Base-by-base conservation (phyloP, 352 stramenopile genomes). In the Pythium brassicae region DNA sequence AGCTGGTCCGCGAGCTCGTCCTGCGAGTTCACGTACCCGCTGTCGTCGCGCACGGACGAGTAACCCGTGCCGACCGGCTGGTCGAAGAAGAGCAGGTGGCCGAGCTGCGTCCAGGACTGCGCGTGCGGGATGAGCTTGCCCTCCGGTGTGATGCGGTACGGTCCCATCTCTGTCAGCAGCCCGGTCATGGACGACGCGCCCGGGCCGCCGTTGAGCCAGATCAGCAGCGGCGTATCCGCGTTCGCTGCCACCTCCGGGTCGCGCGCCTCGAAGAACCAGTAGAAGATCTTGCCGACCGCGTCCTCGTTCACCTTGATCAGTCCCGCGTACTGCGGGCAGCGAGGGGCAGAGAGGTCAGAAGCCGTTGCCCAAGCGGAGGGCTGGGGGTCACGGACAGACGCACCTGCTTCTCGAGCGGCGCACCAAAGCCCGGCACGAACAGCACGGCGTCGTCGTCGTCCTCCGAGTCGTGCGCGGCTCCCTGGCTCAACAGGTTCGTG, bases 191-290 rank as follows among this genome's bases (percentile, higher is more conserved):
- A 92, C 29, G 84, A 94, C 44, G 75, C 69, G 1, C 82, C 84
- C 3, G 84, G 84, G 2, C 84, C 84, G 9, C 82, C 82, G 48
- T 91, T 94, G 43, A 94, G 75, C 84, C 84, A 94, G 46, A 94
- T 50, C 27, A 92, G 68, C 34, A 94, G 29, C 19, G 84, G 84
- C 20, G 76, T 94, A 26, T 68, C 52, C 1, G 68, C 61, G 44
- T 81, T 40, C n/a, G 17, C 65, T 51, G 72, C 70, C 53, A 77
- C 68, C 50, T 71, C 55, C 25, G 60, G 50, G 22, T 68, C 61
- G n/a, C 73, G 73, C 37, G 80, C 74, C 65, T 92, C 81, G 59
- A 94, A 89, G 61, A 94, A 94, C 83, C 83, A 94, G 61, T 94
- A 94, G 39, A 94, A 94, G 9, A 93, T 45, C 42, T 78, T 84